Base-by-base conservation (phyloP, 2,329 filamentous ascomycete genomes). In the Berkeleyomyces rouxiae region DNA sequence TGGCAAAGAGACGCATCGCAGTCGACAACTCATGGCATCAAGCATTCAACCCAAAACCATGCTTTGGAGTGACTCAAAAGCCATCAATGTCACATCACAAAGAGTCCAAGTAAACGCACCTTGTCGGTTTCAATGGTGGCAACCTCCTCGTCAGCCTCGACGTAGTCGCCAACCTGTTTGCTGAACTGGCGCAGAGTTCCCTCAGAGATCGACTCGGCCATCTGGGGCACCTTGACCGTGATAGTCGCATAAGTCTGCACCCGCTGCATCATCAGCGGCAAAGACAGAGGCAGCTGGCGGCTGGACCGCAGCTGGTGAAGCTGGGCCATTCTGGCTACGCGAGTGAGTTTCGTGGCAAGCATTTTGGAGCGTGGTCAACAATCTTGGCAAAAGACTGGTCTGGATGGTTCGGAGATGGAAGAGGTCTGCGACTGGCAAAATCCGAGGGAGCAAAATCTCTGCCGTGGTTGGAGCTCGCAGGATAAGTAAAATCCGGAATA, bases 111-210 rank as follows among this genome's bases (percentile, higher is more conserved):
- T 23, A 46, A 46, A 63, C 73, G 66, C 77, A 90, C 89, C 85
- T 99, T 99, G 81, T 99, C 93, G 11, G 93, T 99, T 77, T 99
- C 93, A 71, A 99, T 99, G 59, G 92, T 96, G 40, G 93, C 93
- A 73, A 99, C 92, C 74, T 99, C 93, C 76, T 97, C 93, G 71
- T 99, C 93, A 70, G 86, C 86, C 77, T 95, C 90, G 61, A 99
- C 91, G 69, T 84, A 91, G 73, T 99, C 93, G 70, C 93, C 93
- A 69, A 96, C 79, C 76, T 92, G 74, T 74, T 97, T 97, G 70
- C 83, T 87, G 79, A 91, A 97, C 72, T 96, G 90, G 77, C 96
- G 96, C 71, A 99, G 74, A 31, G 93, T 99, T 66, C 93, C 93
- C 75, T 99, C 93, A 53, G 90, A 95, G 74, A 99, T 97, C 59